A percentile compares a stretch with the other conserved stretches of the same genome.
Evolutionary conservation across 1,284 basidiomycete species (phyloP).

Genomic region (Bondarzewia mesenterica): DNA sequence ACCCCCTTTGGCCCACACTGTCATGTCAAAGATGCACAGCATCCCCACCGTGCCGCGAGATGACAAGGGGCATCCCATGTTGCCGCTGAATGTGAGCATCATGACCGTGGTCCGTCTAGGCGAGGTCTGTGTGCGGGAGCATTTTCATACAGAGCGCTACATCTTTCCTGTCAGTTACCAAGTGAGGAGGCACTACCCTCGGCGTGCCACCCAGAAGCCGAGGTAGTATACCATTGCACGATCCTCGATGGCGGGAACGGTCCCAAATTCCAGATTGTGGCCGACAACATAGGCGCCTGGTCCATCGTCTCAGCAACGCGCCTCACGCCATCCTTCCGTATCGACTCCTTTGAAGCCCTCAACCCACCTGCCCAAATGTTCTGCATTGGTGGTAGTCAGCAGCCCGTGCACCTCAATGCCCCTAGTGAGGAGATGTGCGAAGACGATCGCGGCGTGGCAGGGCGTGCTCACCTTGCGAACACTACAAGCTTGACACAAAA

Average conservation of each 20-base stretch:
- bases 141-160: slow-evolving; percentile 78
- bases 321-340: too few relatives aligned
- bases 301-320: too few relatives aligned
- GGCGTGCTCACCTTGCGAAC: too few relatives aligned
- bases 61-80: slow-evolving; percentile 52
- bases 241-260: slow-evolving; percentile 76
- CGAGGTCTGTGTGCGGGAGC: slow-evolving; percentile 67
- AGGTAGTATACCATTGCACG: slow-evolving; percentile 72
- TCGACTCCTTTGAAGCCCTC: too few relatives aligned
- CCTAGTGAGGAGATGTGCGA: too few relatives aligned
- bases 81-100: slow-evolving; percentile 73
- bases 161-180: slow-evolving; percentile 82
- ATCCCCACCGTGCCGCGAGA: slow-evolving; percentile 72
- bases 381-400: too few relatives aligned
- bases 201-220: slow-evolving; percentile 52
- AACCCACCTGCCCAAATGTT: too few relatives aligned
- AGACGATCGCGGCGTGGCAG: too few relatives aligned
- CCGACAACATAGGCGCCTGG: slow-evolving; percentile 55
- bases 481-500: too few relatives aligned
- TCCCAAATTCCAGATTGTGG: slow-evolving; percentile 74
- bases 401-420: too few relatives aligned
- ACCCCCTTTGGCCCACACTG: slow-evolving; percentile 69
- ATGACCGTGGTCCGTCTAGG: slow-evolving; percentile 72
- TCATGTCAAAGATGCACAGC: slow-evolving; percentile 62
- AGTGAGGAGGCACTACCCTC: slow-evolving; percentile 70